Conservation (phyloP, 176 grass and related monocot genomes). For the Eleusine coracana region DNA sequence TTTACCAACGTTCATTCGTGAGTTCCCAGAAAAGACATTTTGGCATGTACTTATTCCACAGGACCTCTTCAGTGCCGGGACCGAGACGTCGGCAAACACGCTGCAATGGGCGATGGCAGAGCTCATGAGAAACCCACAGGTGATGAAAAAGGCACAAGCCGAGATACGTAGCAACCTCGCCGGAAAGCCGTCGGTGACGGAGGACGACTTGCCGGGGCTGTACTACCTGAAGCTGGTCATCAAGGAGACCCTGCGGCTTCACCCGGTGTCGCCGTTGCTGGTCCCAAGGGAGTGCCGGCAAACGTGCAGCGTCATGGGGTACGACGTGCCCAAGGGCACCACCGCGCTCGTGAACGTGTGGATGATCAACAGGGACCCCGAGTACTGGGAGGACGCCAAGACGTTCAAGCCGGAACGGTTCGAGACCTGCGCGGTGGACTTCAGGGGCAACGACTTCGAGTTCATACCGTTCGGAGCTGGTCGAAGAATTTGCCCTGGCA, state of each 20-base stretch:
- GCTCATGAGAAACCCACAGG: conserved; percentile 20
- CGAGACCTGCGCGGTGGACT: too few species aligned
- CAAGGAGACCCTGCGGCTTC: conserved; percentile 23
- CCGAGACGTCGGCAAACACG: neutral
- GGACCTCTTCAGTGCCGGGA: conserved; percentile 29
- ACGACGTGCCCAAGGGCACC: conserved; percentile 20
- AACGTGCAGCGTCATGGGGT: conserved; percentile 11
- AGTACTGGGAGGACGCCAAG: conserved; percentile 17
- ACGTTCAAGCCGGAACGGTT: conserved; percentile 18
- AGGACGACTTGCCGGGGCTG: conserved; percentile 3
- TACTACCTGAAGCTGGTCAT: conserved; percentile 20
- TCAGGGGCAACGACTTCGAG: neutral
- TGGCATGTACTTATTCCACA: neutral
- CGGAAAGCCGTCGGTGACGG: neutral
- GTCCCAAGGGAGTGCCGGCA: conserved; percentile 20
- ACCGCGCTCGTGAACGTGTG: conserved; percentile 24
- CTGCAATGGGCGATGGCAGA: conserved; percentile 39
- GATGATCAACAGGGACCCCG: conserved; percentile 12
- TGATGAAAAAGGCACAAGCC: conserved; percentile 21
- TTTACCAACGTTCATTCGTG: neutral
- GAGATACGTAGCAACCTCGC: neutral
- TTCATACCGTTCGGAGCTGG: conserved; percentile 26
- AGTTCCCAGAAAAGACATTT: neutral
- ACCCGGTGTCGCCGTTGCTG: neutral
- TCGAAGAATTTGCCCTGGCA: conserved; percentile 25